Conservation (phyloP, 2,329 filamentous ascomycete genomes). For the Colletotrichum horii region DNA sequence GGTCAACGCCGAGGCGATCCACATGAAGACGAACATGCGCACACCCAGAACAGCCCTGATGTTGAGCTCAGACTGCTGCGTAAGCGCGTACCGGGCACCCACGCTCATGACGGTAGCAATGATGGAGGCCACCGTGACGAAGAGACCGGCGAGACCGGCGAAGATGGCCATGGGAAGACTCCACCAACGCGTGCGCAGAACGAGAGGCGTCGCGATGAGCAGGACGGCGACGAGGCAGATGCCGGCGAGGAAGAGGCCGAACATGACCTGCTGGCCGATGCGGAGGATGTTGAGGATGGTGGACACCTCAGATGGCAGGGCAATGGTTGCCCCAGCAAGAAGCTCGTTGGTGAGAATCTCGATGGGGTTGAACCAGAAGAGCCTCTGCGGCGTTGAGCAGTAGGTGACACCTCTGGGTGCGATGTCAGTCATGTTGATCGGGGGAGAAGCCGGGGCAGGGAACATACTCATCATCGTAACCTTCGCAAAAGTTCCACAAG, state of each 20-base stretch:
- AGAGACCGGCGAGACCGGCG: conserved; percentile 69
- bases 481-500: conserved; percentile 91
- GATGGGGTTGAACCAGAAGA: conserved; percentile 94
- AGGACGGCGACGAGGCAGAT: conserved; percentile 74
- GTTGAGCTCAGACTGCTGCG: conserved; percentile 74
- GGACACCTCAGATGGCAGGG: conserved; percentile 75
- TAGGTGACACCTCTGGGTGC: conserved; percentile 68
- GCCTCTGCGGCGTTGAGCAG: conserved; percentile 71
- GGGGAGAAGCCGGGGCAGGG: background rate
- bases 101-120: conserved; percentile 85
- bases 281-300: conserved; percentile 77
- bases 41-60: conserved; percentile 73
- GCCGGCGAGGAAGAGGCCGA: conserved; percentile 80
- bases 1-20: conserved; percentile 74
- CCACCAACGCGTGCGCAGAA: conserved; percentile 58
- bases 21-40: conserved; percentile 88
- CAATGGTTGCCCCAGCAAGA: conserved; percentile 81
- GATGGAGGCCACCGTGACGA: conserved; percentile 72
- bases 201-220: conserved; percentile 68
- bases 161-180: conserved; percentile 72
- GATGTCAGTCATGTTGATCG: conserved; percentile 47
- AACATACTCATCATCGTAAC: conserved; percentile 69
- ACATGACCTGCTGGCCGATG: conserved; percentile 84
- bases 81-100: conserved; percentile 80
- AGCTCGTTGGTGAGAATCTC: conserved; percentile 81